Base-by-base conservation (phyloP, 768 basidiomycete genomes). In the Tricholoma bakamatsutake region DNA sequence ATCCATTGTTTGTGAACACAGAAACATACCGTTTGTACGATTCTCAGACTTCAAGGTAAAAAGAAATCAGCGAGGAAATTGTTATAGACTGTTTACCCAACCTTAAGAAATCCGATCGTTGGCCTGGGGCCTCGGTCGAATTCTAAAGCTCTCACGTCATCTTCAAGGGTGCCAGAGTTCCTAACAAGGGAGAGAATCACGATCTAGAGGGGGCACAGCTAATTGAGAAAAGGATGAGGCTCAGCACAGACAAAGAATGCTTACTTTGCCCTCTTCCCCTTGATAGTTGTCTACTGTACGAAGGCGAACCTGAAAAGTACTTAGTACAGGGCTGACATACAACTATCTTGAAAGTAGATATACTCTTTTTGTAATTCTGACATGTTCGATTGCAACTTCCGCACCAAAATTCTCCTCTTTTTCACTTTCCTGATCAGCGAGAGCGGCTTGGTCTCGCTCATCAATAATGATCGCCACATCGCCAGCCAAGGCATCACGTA, bases 221-320 rank as follows among this genome's bases (percentile, higher is more conserved):
- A 27, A 45, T 11, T 31, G 15, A 31, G 24, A 5, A 30, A 30
- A 3, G 21, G 12, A 24, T n/a, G n/a, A n/a, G 4, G 15, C n/a
- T 47, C 30, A 47, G 10, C 8, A 30, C 2, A 17, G n/a, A 27
- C 43, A 12, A 2, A 30, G 8, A 30, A 17, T 17, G n/a, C 46
- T 31, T n/a, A 80, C 82, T 63, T 76, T 80, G 1, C 80, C 84
- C 70, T 88, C 87, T 56, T 86, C 82, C 2, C 88, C 89, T 67
- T 91, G 90, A 63, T 82, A 91, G 50, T 85, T 89, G 58, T 92
- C 88, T 1, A 91, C 80, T 0, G 88, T 90, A 5, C 89, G 79
- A 5, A 91, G 71, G 7, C 80, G 77, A 40, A 89, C 80, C 87
- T 88, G 48, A 0, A 2, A 50, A 13, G 12, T 52, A 12, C 27